These are phyloP conservation scores for Albizia julibrissin DNA, from an alignment of 306 rosid species.

Conservation along the genomic window DNA sequence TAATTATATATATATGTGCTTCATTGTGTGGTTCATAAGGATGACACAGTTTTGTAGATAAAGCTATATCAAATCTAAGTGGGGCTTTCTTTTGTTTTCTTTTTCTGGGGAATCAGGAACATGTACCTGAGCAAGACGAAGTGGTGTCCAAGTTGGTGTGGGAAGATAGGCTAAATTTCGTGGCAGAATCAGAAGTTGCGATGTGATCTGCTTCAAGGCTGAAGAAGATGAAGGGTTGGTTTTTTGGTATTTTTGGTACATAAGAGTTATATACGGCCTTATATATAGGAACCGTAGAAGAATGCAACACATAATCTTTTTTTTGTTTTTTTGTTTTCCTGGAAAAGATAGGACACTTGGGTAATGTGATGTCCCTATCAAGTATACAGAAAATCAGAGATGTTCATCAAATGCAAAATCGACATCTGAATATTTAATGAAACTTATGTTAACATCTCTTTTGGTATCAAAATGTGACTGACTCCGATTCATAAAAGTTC, in stretches of 20 bases:
- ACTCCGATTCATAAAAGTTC: not conserved
- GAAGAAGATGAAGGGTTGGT: slow-evolving; percentile 31
- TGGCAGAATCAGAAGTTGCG: slow-evolving; percentile 78
- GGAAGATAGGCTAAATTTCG: slow-evolving; percentile 76
- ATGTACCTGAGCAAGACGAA: slow-evolving; percentile 85
- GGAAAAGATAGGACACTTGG: slow-evolving; percentile 13
- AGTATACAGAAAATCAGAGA: slow-evolving; percentile 24
- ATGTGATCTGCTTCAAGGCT: slow-evolving; percentile 45
- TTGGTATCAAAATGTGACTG: slow-evolving; percentile 17
- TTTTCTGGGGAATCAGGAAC: slow-evolving; percentile 58
- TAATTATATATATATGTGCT: not conserved
- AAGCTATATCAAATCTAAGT: slow-evolving; percentile 21
- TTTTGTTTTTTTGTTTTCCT: slow-evolving; percentile 32
- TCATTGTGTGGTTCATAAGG: not conserved
- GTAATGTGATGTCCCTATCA: slow-evolving; percentile 22
- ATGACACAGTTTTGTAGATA: not conserved
- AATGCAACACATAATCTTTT: slow-evolving; percentile 30
- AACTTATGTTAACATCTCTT: slow-evolving; percentile 22
- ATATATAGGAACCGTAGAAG: slow-evolving; percentile 51
- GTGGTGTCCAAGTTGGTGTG: slow-evolving; percentile 89
- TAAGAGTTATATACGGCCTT: slow-evolving; percentile 44
- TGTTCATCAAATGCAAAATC: slow-evolving; percentile 25
- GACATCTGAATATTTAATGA: slow-evolving; percentile 15
- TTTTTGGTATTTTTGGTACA: slow-evolving; percentile 48
- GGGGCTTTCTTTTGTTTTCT: not conserved